Conservation (phyloP, 208 protist genomes). For the Acanthamoeba royreba region DNA sequence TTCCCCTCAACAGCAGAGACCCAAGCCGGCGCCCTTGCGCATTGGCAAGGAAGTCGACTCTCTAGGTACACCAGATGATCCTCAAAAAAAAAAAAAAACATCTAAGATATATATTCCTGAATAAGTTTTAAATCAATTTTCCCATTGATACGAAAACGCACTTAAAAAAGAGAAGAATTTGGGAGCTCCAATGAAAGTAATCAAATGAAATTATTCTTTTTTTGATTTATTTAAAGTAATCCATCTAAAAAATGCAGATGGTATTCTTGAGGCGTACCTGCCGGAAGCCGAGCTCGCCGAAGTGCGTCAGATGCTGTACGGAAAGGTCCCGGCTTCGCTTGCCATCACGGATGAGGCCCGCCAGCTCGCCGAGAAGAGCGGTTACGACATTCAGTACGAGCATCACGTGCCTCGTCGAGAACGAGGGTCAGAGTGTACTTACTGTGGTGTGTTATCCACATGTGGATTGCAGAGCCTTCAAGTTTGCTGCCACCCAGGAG, state of each 20-base stretch:
- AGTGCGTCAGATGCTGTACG: slow-evolving; percentile 51
- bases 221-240: too few relatives aligned
- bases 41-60: not conserved
- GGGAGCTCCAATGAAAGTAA: not conserved
- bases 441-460: not conserved
- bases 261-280: slow-evolving; percentile 9
- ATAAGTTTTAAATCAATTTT: too few relatives aligned
- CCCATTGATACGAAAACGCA: not conserved
- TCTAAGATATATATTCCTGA: too few relatives aligned
- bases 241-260: too few relatives aligned
- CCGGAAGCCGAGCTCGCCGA: slow-evolving; percentile 24
- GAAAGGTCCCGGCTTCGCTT: not conserved
- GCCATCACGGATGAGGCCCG: not conserved
- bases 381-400: not conserved
- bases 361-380: not conserved
- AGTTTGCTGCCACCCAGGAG: not conserved
- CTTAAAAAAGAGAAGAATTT: not conserved
- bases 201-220: not conserved
- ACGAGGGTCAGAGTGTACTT: too few relatives aligned
- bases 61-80: not conserved
- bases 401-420: too few relatives aligned
- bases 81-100: too few relatives aligned
- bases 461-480: not conserved
- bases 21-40: too few relatives aligned
- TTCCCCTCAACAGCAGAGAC: too few relatives aligned